phyloP scores from a whole-genome alignment of 2,329 filamentous ascomycete genomes.

The Alternaria alternata region DNA sequence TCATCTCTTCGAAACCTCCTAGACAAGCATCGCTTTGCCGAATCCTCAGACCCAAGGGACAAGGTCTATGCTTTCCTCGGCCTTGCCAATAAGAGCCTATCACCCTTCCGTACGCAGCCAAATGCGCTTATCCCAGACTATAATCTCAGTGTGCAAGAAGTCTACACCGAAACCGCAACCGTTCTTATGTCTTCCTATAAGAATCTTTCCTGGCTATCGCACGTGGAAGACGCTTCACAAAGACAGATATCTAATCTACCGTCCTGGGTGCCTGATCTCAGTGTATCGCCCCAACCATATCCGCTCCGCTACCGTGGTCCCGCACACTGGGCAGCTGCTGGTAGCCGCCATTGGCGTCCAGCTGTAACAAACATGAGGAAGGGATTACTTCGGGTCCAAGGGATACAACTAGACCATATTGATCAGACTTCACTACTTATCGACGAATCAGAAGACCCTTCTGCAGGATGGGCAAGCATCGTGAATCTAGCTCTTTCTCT shows the following conservation, averaged over 20 bases:
- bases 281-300: constrained; percentile 32
- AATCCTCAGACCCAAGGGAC: constrained; percentile 39
- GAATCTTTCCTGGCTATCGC: constrained; percentile 15
- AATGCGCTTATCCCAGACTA: constrained; percentile 29
- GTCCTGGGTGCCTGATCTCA: constrained; percentile 41
- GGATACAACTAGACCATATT: not conserved
- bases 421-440: not conserved
- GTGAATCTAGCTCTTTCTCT: constrained; percentile 30
- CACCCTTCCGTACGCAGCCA: constrained; percentile 30
- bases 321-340: constrained; percentile 26
- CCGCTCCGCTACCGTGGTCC: constrained; percentile 33
- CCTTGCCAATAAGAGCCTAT: constrained; percentile 26
- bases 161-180: constrained; percentile 28
- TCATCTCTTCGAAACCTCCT: constrained; percentile 31
- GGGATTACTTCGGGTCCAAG: not conserved
- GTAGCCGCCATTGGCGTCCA: constrained; percentile 17
- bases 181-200: constrained; percentile 26
- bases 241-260: constrained; percentile 26
- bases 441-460: not conserved
- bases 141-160: constrained; percentile 29
- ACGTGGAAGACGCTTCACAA: constrained; percentile 29
- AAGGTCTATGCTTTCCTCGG: constrained; percentile 43
- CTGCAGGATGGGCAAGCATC: constrained; percentile 1
- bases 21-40: constrained; percentile 34
- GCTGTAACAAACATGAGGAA: not conserved